These are phyloP conservation scores for Zymoseptoria brevis DNA, from an alignment of 2,329 filamentous ascomycete species.

Conservation along the genomic window DNA sequence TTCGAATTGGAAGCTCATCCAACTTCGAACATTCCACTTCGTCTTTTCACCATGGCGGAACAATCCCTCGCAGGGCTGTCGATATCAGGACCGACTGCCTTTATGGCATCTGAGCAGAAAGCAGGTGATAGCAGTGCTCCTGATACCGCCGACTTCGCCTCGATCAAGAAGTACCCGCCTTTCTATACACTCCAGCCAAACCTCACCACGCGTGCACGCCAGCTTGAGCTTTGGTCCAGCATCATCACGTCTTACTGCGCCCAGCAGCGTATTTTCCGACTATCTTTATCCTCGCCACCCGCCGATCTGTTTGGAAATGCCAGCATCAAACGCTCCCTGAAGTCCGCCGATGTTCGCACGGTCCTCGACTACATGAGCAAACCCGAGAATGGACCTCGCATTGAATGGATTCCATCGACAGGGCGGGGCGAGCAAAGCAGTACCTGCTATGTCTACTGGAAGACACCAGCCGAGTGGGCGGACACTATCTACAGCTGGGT, in stretches of 20 bases:
- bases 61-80: background rate
- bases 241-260: slow-evolving; percentile 79
- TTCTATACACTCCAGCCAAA: slow-evolving; percentile 81
- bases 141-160: background rate
- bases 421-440: slow-evolving; percentile 39
- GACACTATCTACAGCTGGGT: slow-evolving; percentile 67
- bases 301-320: slow-evolving; percentile 46
- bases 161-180: slow-evolving; percentile 44
- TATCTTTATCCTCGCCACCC: slow-evolving; percentile 55
- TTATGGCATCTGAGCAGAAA: background rate
- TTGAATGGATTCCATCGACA: slow-evolving; percentile 52
- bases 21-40: too few species aligned
- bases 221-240: slow-evolving; percentile 77
- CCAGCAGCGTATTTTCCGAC: slow-evolving; percentile 65
- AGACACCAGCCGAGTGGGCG: slow-evolving; percentile 85
- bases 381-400: slow-evolving; percentile 41
- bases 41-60: background rate
- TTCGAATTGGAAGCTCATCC: background rate
- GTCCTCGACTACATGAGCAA: slow-evolving; percentile 51
- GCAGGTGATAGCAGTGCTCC: background rate
- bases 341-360: slow-evolving; percentile 44
- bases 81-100: background rate
- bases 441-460: slow-evolving; percentile 73
- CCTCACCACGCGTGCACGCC: slow-evolving; percentile 62
- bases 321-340: slow-evolving; percentile 38